These are phyloP conservation scores for Micractinium conductrix DNA, from an alignment of 139 green algal species.

Conservation along the genomic window DNA sequence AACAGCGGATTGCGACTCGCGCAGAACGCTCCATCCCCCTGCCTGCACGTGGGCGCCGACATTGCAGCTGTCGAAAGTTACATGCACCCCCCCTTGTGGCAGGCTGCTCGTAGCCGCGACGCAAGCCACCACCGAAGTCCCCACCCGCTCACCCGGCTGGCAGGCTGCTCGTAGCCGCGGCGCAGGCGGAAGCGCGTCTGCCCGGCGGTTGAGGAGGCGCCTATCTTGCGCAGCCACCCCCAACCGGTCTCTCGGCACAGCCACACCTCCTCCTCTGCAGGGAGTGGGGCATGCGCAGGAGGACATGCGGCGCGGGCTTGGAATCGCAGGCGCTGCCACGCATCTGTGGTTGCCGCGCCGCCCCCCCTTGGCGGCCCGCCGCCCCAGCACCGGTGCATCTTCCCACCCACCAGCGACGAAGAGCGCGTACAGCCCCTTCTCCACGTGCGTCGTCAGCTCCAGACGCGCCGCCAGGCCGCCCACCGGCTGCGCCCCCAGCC, in stretches of 20 bases:
- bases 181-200: slow-evolving; percentile 45
- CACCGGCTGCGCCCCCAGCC: not conserved
- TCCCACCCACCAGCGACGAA: slow-evolving; percentile 35
- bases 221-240: slow-evolving; percentile 40
- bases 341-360: too few relatives aligned
- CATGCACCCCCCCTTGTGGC: not conserved
- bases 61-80: too few relatives aligned
- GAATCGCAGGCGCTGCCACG: too few relatives aligned
- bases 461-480: slow-evolving; percentile 43
- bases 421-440: slow-evolving; percentile 51
- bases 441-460: slow-evolving; percentile 44
- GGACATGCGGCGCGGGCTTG: not conserved
- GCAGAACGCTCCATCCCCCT: too few relatives aligned
- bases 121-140: too few relatives aligned
- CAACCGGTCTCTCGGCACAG: slow-evolving; percentile 47
- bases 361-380: not conserved
- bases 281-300: not conserved
- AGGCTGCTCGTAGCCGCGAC: slow-evolving; percentile 58
- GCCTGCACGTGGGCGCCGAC: too few relatives aligned
- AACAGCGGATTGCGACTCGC: too few relatives aligned
- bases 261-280: slow-evolving; percentile 45
- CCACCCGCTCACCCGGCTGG: not conserved
- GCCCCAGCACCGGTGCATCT: not conserved
- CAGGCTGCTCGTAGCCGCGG: slow-evolving; percentile 54
- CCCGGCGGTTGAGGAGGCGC: not conserved